Evolutionary conservation across 2,329 filamentous ascomycete genomes (phyloP), one percentile per base, ranked within the genome.

Genomic region (Colletotrichum australisinense): DNA sequence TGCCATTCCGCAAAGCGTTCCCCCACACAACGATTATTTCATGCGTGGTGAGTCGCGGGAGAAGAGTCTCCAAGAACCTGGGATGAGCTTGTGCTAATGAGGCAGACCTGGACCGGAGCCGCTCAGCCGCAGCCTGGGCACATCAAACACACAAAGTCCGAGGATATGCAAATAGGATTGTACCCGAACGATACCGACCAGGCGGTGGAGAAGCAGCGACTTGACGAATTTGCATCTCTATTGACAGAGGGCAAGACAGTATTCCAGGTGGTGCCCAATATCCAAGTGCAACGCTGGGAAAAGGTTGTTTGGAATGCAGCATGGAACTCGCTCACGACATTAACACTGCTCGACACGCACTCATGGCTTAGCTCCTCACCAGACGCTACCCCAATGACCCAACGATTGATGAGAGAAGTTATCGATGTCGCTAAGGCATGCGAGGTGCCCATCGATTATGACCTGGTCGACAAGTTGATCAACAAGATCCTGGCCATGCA

Each of bases 251-350:
- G 86, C 1, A 79, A 82, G 22, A 89, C 87, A 0, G 78, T 86
- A 2, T 85, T 87, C 58, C 76, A 84, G n/a, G 80, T 88, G 5
- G 83, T 87, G 49, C 83, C 86, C 4, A 85, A 92, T 73, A 84
- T 93, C 9, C 89, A 92, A 74, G 78, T 84, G 0, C 85, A 87
- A 65, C 85, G 90, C 8, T 92, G 90, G 90, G 83, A 84, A 65
- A 93, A 92, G 79, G 84, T 92, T 0, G 81, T 92, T 0, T 83
- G 90, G 79, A 92, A 92, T 77, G 89, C 87, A 1, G 85, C 88
- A 0, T 92, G 89, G 87, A 92, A 92, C 75, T 87, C 90, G 0
- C 83, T 91, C 46, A 90, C 88, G 55, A 89, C 90, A 0, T 81
- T 92, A 1, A 87, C 88, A 0, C 83, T 87, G 0, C 84, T 85